Base-by-base conservation (phyloP, 257 asterid genomes). In the Buddleja alternifolia region DNA sequence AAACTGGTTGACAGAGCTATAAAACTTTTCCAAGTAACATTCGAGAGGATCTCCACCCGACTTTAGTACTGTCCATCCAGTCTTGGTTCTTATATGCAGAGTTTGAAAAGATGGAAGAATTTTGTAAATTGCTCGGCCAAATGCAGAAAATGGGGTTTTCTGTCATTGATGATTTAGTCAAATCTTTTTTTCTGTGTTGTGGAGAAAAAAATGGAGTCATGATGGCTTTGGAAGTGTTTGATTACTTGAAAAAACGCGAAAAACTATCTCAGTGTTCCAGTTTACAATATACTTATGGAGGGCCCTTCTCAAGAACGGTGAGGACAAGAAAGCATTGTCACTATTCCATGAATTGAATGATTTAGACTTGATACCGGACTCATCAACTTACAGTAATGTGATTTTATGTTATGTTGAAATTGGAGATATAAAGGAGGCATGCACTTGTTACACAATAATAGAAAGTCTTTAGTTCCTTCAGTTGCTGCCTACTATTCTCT, bases 31-130 rank as follows among this genome's bases (percentile, higher is more conserved):
- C 88, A 70, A 7, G 75, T 78, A 46, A 85, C 90, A 48, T 89
- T 76, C 75, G 66, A 60, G 96, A 91, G 77, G 99, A 90, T 83
- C 90, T 94, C 74, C 90, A 48, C 96, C 99, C 0, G 90, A 85
- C 63, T 87, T 85, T 59, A 50, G 56, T 75, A 89, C 99, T 21
- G 88, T 89, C 40, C 75, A 72, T 60, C 97, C 97, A 19, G 74
- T 94, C 19, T 77, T 94, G 79, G 75, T 71, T 81, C 91, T 67
- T 90, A 81, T 90, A 81, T 62, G 86, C 93, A 19, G 88, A 82
- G 80, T 75, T 68, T 59, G 87, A 84, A 67, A 84, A 85, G 75
- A 81, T 84, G 94, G 78, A 85, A 25, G 95, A 87, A 16, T 82
- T 94, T 42, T 73, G 63, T 70, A 78, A 81, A 59, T 72, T 94